Evolutionary conservation across 176 grass and related monocot species (phyloP).

Genomic region (Luzula sylvatica): DNA sequence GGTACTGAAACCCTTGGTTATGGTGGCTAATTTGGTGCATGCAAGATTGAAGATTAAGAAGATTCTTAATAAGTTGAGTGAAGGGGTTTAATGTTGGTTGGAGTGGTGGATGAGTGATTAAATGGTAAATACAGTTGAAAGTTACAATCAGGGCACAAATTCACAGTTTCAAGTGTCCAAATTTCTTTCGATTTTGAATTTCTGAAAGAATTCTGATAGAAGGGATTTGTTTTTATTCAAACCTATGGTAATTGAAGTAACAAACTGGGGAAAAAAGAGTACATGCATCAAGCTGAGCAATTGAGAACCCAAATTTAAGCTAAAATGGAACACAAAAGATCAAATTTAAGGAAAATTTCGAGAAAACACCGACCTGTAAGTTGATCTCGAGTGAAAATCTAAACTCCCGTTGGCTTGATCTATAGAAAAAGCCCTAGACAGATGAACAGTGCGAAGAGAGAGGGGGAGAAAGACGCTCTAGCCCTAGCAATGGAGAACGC

Average conservation of each 20-base stretch:
- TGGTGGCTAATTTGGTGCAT: background rate
- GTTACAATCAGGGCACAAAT: too few relatives aligned
- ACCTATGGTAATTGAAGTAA: background rate
- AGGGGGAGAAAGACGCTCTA: background rate
- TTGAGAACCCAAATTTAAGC: background rate
- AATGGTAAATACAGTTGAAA: too few relatives aligned
- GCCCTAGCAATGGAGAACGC: slow-evolving; percentile 17
- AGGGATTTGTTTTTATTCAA: background rate
- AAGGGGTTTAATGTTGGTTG: too few relatives aligned
- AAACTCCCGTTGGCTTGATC: background rate
- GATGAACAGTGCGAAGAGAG: background rate
- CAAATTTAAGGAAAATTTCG: background rate
- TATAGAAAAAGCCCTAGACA: background rate
- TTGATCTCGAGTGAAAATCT: background rate
- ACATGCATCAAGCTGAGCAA: background rate
- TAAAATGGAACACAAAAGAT: background rate
- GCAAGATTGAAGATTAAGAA: background rate
- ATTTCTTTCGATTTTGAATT: too few relatives aligned
- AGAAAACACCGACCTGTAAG: background rate
- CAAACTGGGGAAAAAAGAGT: background rate
- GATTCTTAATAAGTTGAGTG: too few relatives aligned
- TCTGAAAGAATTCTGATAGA: background rate
- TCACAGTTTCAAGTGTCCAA: too few relatives aligned
- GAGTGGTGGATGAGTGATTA: too few relatives aligned
- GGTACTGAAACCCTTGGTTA: background rate